Conservation (phyloP, 805 yeast species). For the Monosporozyma unispora region DNA sequence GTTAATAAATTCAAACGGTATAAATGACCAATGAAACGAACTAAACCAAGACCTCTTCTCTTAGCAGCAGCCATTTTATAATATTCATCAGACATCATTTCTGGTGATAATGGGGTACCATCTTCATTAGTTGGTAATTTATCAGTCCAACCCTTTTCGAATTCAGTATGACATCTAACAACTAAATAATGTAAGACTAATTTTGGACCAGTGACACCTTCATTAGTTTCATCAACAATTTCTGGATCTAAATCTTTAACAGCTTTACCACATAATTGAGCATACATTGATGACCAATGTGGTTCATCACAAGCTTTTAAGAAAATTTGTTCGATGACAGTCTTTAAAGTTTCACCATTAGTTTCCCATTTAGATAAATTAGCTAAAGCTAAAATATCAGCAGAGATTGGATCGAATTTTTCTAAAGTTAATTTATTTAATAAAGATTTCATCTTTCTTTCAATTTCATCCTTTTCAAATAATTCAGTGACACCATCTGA, state of each 20-base stretch:
- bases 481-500: slow-evolving; percentile 72
- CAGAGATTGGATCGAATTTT: slow-evolving; percentile 73
- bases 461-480: slow-evolving; percentile 60
- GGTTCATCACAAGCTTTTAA: slow-evolving; percentile 98
- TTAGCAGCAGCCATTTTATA: slow-evolving; percentile 81
- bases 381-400: slow-evolving; percentile 67
- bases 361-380: slow-evolving; percentile 81
- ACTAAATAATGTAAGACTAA: slow-evolving; percentile 75
- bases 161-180: slow-evolving; percentile 83
- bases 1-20: slow-evolving; percentile 69
- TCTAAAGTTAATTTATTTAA: slow-evolving; percentile 92
- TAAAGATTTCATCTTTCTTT: slow-evolving; percentile 75
- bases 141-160: slow-evolving; percentile 90
- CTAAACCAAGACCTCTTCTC: slow-evolving; percentile 96
- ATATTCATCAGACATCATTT: slow-evolving; percentile 94
- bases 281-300: slow-evolving; percentile 95
- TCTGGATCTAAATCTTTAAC: slow-evolving; percentile 57
- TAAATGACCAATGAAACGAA: slow-evolving; percentile 90
- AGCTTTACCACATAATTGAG: slow-evolving; percentile 79
- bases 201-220: slow-evolving; percentile 51
- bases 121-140: slow-evolving; percentile 74
- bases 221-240: slow-evolving; percentile 47
- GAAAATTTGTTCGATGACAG: slow-evolving; percentile 75
- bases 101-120: slow-evolving; percentile 65
- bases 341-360: slow-evolving; percentile 71